Conservation (phyloP, 345 rosid species). For the Euphorbia lathyris region DNA sequence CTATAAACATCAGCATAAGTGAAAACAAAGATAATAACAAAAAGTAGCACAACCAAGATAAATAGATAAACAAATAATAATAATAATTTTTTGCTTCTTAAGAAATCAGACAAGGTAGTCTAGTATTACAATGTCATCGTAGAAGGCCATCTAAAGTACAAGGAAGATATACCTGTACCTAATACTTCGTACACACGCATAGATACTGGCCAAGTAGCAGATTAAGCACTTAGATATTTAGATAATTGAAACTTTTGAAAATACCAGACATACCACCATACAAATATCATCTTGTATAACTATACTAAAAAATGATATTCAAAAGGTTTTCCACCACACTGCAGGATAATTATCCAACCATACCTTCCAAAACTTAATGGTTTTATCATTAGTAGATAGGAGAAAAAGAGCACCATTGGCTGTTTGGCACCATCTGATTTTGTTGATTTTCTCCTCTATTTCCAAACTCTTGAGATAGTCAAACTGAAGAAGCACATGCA, state of each 20-base stretch:
- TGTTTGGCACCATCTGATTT: constrained; percentile 98
- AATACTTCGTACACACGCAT: background rate
- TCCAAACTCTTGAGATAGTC: constrained; percentile 99
- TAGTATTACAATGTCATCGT: background rate
- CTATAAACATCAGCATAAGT: background rate
- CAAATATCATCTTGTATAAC: background rate
- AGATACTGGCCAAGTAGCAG: background rate
- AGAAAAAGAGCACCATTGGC: constrained; percentile 91
- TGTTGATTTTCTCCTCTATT: constrained; percentile 99
- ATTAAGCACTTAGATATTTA: background rate
- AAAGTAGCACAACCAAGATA: background rate
- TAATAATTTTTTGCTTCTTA: background rate
- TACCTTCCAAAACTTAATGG: constrained; percentile 99
- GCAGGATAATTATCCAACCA: constrained; percentile 11
- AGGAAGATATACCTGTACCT: background rate
- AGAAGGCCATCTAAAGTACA: background rate
- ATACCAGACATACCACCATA: background rate
- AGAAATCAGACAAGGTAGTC: background rate
- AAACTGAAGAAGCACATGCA: constrained; percentile 54
- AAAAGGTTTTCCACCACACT: background rate
- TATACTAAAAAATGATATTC: background rate
- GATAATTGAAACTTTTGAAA: background rate
- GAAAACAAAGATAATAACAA: background rate
- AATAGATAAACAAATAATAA: too few species aligned
- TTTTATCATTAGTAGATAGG: constrained; percentile 95